Base-by-base conservation (phyloP, 192 early-diverging fungal genomes). In the Entomortierella chlamydospora region DNA sequence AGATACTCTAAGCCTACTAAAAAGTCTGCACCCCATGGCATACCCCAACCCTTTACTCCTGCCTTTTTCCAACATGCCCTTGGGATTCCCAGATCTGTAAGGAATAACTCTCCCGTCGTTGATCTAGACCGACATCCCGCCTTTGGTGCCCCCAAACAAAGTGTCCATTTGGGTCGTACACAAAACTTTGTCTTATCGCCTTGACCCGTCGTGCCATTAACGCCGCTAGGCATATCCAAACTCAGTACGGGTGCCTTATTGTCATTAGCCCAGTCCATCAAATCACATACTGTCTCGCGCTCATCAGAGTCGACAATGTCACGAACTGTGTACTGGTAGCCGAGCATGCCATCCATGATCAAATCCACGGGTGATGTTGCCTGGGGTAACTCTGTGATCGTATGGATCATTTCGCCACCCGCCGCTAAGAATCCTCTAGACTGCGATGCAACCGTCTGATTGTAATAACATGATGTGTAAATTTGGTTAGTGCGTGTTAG, bases 61-160 rank as follows among this genome's bases (percentile, higher is more conserved):
- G 85, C 81, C 39, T 85, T 85, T 57, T 89, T 86, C 82, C 90
- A 93, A 23, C 89, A 84, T 6, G 81, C 57, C 15, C 83, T 65
- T 0, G 93, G 91, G 30, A 95, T 90, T 2, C 93, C 93, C 30
- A 94, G 83, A 72, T 95, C 94, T 10, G 92, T 92, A 54, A 95
- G 67, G 65, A 93, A 91, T 61, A 95, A 64, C 57, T 93, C 93
- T 31, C 93, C 94, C 11, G 87, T 85, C 1, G 87, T 82, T 42
- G 84, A 79, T 37, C 87, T 76, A 2, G 87, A 84, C 13, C 79
- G 70, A 57, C 90, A 89, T 6, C 90, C 91, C 23, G 81, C 81
- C 67, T 89, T 90, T 6, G 94, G 94, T 2, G 92, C 87, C 18
- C 91, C 93, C 34, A 94, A 81, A 37, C 93, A 89, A 2, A 95